Conservation (phyloP, 441 rosid genomes). For the Oxalis stricta region DNA sequence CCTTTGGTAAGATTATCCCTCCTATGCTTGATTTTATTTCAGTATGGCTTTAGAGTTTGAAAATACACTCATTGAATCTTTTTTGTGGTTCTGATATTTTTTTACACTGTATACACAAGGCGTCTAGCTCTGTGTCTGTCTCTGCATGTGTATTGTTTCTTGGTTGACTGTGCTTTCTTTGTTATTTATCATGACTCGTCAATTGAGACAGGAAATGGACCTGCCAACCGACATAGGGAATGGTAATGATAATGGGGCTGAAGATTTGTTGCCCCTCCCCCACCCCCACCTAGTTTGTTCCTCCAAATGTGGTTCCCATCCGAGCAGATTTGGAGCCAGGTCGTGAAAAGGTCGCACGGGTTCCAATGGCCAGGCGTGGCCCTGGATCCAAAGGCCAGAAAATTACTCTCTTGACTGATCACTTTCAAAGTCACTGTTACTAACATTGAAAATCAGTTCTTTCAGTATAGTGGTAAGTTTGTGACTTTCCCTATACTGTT, state of each 20-base stretch:
- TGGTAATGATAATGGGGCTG: constrained; percentile 13
- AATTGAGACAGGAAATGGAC: constrained; percentile 12
- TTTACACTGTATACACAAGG: too few species aligned
- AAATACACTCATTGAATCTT: too few species aligned
- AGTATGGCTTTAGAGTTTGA: too few species aligned
- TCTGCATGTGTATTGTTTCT: too few species aligned
- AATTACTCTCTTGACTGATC: constrained; percentile 31
- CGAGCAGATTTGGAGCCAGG: constrained; percentile 16
- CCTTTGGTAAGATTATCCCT: too few species aligned
- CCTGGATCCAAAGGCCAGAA: constrained; percentile 36
- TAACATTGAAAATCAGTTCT: constrained; percentile 30
- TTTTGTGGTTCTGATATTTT: too few species aligned
- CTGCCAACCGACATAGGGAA: neutral
- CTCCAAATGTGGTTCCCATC: constrained; percentile 25
- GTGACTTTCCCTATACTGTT: neutral
- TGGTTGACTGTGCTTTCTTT: too few species aligned
- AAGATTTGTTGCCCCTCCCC: constrained; percentile 22
- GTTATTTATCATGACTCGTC: too few species aligned
- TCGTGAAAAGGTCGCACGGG: constrained; percentile 28
- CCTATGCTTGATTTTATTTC: too few species aligned
- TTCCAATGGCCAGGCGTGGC: constrained; percentile 42
- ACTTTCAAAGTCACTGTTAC: constrained; percentile 45
- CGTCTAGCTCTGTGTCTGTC: too few species aligned
- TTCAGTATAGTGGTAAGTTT: constrained; percentile 38
- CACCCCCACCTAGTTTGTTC: constrained; percentile 43